phyloP scores from a whole-genome alignment of 2,329 filamentous ascomycete genomes.

The Diaporthe citrichinensis region DNA sequence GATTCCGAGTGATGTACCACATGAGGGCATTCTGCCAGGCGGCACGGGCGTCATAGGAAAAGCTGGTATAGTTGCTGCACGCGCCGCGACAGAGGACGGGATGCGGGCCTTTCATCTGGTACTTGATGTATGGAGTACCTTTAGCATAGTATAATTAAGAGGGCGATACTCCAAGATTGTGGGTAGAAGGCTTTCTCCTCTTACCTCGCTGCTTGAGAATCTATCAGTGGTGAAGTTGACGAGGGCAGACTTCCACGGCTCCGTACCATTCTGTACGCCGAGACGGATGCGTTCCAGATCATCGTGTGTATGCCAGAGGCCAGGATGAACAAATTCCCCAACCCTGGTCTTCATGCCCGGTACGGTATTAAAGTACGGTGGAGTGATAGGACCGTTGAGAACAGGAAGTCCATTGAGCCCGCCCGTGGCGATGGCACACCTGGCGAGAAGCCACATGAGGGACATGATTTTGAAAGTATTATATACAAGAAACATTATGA shows the following conservation, averaged over 20 bases:
- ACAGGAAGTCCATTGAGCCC: constrained; percentile 45
- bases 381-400: constrained; percentile 46
- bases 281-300: constrained; percentile 50
- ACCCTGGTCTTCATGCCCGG: constrained; percentile 43
- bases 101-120: constrained; percentile 51
- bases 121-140: constrained; percentile 25
- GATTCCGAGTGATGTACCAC: constrained; percentile 58
- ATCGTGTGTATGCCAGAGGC: constrained; percentile 52
- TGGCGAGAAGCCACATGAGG: neutral
- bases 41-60: constrained; percentile 54
- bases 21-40: constrained; percentile 58
- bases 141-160: neutral
- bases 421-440: constrained; percentile 39
- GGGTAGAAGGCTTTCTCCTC: neutral
- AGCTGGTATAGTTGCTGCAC: constrained; percentile 54
- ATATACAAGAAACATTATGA: neutral
- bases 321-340: constrained; percentile 50
- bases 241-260: constrained; percentile 43
- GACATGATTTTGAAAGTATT: neutral
- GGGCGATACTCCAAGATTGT: neutral
- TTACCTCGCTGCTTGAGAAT: constrained; percentile 38
- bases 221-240: constrained; percentile 41
- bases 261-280: constrained; percentile 43
- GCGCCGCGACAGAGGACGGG: constrained; percentile 50
- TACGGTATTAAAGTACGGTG: constrained; percentile 41